A percentile compares a stretch with the other conserved stretches of the same genome.
Conservation (phyloP, 2,329 filamentous ascomycete species). For the Zymoseptoria passerinii region DNA sequence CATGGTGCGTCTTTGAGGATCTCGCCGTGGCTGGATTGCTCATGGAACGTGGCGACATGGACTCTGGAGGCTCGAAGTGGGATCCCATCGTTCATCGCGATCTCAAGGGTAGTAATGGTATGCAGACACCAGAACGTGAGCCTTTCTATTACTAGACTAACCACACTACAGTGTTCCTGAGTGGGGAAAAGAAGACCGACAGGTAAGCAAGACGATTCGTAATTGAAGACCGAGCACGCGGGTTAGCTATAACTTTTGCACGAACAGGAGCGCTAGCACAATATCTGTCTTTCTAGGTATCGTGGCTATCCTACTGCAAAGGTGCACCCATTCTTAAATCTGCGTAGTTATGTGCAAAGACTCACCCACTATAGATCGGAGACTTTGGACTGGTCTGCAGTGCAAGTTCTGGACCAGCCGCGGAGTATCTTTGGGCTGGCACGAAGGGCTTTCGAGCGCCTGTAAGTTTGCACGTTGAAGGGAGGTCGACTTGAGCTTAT, state of each 20-base stretch:
- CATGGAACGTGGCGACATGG: not conserved
- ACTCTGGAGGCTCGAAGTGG: not conserved
- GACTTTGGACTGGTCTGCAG: not conserved
- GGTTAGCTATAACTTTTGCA: no score
- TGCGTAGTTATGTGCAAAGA: not conserved
- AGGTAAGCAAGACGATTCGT: no score
- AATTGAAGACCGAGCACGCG: no score
- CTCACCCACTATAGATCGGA: not conserved
- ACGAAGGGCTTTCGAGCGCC: not conserved
- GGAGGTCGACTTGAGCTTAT: not conserved
- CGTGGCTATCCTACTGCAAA: not conserved
- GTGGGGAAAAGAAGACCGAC: not conserved
- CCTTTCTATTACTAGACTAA: not conserved
- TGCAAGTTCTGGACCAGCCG: not conserved
- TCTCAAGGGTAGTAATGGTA: not conserved
- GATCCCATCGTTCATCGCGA: not conserved
- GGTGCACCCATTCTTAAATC: not conserved
- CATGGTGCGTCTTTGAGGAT: not conserved
- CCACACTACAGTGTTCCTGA: not conserved
- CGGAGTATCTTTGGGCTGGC: not conserved
- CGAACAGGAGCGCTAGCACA: no score
- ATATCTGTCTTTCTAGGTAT: not conserved
- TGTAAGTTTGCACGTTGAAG: not conserved
- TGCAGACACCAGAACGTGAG: not conserved
- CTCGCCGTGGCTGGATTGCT: not conserved